Conservation (phyloP, 345 rosid species). For the Cochlearia excelsa region DNA sequence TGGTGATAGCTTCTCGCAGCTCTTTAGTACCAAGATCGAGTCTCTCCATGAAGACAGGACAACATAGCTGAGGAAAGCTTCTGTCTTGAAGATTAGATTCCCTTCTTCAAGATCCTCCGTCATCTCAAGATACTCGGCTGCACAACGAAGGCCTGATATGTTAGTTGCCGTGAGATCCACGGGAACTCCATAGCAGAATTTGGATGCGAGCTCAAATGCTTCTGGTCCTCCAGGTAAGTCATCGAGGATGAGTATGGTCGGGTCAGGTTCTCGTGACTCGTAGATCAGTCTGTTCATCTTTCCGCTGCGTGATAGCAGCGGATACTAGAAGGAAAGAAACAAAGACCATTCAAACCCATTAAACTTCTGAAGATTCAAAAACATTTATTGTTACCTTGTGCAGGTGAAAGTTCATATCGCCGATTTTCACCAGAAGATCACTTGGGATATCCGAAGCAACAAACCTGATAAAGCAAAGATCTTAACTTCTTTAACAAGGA, state of each 20-base stretch:
- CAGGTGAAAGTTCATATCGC: slow-evolving; percentile 72
- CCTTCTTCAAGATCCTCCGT: slow-evolving; percentile 97
- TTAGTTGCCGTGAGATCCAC: slow-evolving; percentile 84
- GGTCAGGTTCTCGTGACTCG: slow-evolving; percentile 63
- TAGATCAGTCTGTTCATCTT: slow-evolving; percentile 81
- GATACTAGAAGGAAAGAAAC: slow-evolving; percentile 52
- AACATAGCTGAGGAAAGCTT: slow-evolving; percentile 94
- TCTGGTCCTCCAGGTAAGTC: slow-evolving; percentile 93
- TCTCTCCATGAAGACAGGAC: slow-evolving; percentile 98
- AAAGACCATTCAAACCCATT: background rate
- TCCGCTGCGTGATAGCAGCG: slow-evolving; percentile 88
- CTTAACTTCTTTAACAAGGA: slow-evolving; percentile 23
- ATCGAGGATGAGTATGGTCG: slow-evolving; percentile 53
- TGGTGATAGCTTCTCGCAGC: slow-evolving; percentile 87
- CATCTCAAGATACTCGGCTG: slow-evolving; percentile 54
- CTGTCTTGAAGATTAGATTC: slow-evolving; percentile 92
- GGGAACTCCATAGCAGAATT: slow-evolving; percentile 92
- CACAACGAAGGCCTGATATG: slow-evolving; percentile 12
- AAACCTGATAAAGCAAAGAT: slow-evolving; percentile 47
- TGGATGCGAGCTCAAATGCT: slow-evolving; percentile 85
- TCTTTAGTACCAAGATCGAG: slow-evolving; percentile 78
- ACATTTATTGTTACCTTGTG: slow-evolving; percentile 64
- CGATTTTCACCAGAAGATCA: slow-evolving; percentile 70
- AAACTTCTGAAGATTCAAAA: background rate
- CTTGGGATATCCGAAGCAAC: slow-evolving; percentile 93